Evolutionary conservation across 2,329 filamentous ascomycete genomes (phyloP).

Genomic region (Lachnellula cervina): DNA sequence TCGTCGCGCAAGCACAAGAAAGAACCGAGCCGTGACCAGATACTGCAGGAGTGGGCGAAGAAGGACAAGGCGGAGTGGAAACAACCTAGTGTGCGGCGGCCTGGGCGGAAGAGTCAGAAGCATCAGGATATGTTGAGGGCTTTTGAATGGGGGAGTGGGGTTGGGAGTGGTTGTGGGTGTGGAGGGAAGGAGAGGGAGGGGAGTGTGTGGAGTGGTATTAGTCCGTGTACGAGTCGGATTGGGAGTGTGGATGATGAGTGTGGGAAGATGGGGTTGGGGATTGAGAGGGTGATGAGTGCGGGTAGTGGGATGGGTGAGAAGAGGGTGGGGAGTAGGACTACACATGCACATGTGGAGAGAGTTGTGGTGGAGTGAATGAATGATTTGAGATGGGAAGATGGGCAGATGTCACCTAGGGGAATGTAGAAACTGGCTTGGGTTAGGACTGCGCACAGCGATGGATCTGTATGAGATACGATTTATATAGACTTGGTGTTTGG

Average conservation of each 20-base stretch:
- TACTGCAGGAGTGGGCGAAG: conserved; percentile 16
- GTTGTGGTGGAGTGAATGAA: neutral
- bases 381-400: too few species aligned
- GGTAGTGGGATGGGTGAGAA: neutral
- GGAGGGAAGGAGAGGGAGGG: neutral
- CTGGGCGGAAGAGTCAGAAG: conserved; percentile 8
- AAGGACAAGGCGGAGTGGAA: conserved; percentile 17
- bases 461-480: too few species aligned
- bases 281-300: conserved; percentile 5
- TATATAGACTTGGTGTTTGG: too few species aligned
- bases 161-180: conserved; percentile 5
- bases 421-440: too few species aligned
- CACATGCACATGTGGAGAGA: too few species aligned
- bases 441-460: too few species aligned
- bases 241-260: conserved; percentile 11
- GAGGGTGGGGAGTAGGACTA: neutral
- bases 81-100: conserved; percentile 1
- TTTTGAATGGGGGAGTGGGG: conserved; percentile 15
- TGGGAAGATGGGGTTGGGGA: neutral
- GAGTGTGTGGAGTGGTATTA: conserved; percentile 13
- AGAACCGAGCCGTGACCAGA: conserved; percentile 7
- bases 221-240: conserved; percentile 14
- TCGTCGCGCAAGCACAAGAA: neutral
- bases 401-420: too few species aligned
- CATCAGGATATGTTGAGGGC: conserved; percentile 18